Conservation (phyloP, 768 basidiomycete species). For the Naganishia onofrii region DNA sequence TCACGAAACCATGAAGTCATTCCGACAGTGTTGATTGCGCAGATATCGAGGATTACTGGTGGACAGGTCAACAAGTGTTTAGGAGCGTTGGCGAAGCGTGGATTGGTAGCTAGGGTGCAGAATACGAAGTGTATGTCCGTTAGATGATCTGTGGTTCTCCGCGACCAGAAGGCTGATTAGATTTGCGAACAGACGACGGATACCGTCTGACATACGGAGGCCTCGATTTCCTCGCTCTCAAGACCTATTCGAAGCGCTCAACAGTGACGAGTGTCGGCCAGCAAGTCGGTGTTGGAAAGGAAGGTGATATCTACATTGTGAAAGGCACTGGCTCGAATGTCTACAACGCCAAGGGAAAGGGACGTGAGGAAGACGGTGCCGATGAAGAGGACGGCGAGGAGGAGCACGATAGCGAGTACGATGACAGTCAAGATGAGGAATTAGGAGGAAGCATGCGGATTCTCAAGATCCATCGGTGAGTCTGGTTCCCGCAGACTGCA, state of each 20-base stretch:
- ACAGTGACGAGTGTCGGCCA: constrained; percentile 76
- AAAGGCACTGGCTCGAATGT: constrained; percentile 29
- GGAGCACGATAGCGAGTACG: constrained; percentile 3
- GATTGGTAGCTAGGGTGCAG: constrained; percentile 81
- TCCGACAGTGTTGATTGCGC: constrained; percentile 79
- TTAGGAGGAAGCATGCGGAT: constrained; percentile 64
- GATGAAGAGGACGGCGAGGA: background rate
- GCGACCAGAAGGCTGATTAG: background rate
- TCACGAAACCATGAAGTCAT: constrained; percentile 98
- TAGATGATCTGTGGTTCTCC: too few species aligned
- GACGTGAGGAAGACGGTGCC: constrained; percentile 13
- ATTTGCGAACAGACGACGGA: constrained; percentile 71
- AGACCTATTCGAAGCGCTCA: constrained; percentile 77
- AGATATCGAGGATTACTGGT: constrained; percentile 85
- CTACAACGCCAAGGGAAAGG: constrained; percentile 24
- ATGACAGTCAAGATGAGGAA: constrained; percentile 23
- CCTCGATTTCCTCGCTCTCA: constrained; percentile 93
- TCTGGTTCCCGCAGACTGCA: constrained; percentile 6
- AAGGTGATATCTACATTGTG: constrained; percentile 67
- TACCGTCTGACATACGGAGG: constrained; percentile 96
- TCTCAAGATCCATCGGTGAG: constrained; percentile 86
- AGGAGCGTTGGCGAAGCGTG: constrained; percentile 84
- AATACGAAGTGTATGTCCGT: constrained; percentile 79
- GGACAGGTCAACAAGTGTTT: constrained; percentile 93
- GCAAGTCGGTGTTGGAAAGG: constrained; percentile 97